A percentile compares a stretch with the other conserved stretches of the same genome.
Evolutionary conservation across 768 basidiomycete species (phyloP).

Genomic region (Naganishia randhawae): DNA sequence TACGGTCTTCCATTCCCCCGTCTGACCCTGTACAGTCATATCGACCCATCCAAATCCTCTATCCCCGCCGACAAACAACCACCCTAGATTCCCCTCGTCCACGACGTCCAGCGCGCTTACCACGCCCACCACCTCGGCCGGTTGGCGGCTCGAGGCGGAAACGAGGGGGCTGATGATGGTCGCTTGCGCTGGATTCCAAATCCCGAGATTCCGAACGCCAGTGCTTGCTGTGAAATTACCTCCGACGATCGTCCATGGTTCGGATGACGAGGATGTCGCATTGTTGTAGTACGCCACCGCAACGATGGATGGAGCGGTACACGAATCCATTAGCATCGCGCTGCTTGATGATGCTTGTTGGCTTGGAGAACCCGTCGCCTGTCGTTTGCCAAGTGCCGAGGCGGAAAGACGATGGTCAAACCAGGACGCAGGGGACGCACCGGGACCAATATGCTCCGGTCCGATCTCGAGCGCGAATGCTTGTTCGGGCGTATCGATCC

Average conservation of each 20-base stretch:
- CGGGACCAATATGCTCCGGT: background rate
- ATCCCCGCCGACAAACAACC: conserved; percentile 12
- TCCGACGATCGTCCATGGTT: conserved; percentile 71
- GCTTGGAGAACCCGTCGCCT: conserved; percentile 63
- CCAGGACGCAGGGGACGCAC: background rate
- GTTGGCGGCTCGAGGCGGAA: conserved; percentile 58
- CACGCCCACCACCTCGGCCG: conserved; percentile 59
- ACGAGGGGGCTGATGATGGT: conserved; percentile 33
- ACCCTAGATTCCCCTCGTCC: conserved; percentile 51
- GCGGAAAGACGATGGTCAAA: conserved; percentile 9
- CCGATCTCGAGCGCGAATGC: background rate
- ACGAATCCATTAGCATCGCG: conserved; percentile 57
- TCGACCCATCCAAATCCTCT: conserved; percentile 14
- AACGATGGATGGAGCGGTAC: conserved; percentile 72
- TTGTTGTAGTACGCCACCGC: conserved; percentile 85
- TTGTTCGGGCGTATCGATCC: no score
- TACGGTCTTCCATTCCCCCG: conserved; percentile 14
- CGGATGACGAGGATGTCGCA: conserved; percentile 57
- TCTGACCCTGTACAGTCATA: background rate
- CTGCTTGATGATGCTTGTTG: conserved; percentile 53
- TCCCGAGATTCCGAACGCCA: conserved; percentile 60
- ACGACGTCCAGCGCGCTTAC: conserved; percentile 73
- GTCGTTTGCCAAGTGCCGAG: conserved; percentile 30
- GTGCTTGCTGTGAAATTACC: conserved; percentile 74
- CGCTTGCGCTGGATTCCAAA: conserved; percentile 63